phyloP scores from a whole-genome alignment of 148 eudicot genomes.

The Amaranthus hypochondriacus region DNA sequence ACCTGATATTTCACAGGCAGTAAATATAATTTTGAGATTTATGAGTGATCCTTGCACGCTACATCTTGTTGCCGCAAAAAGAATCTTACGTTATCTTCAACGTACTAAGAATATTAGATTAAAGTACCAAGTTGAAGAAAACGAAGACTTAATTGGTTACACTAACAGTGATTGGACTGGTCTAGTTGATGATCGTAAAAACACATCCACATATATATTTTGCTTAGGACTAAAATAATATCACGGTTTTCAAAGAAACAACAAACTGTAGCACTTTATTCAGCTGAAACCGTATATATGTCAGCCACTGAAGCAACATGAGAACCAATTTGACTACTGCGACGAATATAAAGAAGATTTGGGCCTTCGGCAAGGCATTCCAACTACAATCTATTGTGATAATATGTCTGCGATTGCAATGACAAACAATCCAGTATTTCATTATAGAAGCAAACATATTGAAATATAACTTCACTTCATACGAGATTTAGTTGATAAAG shows the following conservation, averaged over 20 bases:
- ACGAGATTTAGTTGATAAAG: not conserved
- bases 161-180: not conserved
- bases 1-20: not conserved
- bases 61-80: not conserved
- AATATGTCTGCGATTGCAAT: not conserved
- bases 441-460: too few relatives aligned
- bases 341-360: constrained; percentile 9
- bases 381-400: not conserved
- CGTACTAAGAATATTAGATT: not conserved
- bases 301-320: constrained; percentile 11
- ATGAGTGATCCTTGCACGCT: not conserved
- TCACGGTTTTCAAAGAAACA: not conserved
- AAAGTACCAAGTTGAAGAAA: not conserved
- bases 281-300: constrained; percentile 5
- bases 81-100: constrained; percentile 2
- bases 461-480: not conserved
- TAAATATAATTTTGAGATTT: not conserved
- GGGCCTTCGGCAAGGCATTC: not conserved
- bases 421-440: too few relatives aligned
- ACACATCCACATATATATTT: not conserved
- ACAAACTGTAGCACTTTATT: constrained; percentile 1
- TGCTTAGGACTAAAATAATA: not conserved
- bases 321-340: not conserved
- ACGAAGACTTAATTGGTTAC: not conserved
- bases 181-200: not conserved